Evolutionary conservation across 108 stramenopile species (phyloP), one percentile per base, ranked within the genome.

Genomic region (Cyclotella atomus): DNA sequence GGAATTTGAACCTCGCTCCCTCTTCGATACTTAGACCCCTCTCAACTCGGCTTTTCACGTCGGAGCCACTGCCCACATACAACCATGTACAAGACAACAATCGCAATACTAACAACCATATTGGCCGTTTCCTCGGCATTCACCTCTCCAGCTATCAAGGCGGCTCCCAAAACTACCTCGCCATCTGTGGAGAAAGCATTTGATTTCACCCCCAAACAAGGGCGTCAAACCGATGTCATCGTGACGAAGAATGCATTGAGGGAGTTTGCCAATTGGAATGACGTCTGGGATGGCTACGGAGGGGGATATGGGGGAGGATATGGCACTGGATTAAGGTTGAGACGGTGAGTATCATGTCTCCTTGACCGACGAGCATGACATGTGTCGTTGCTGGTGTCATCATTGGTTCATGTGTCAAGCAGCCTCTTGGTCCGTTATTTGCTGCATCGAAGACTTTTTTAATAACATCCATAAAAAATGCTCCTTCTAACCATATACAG

Each of bases 251-350:
- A 76, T 56, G 61, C 61, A 30, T 46, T 76, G 23, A 67, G 75
- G 38, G 67, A 68, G 23, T 76, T 60, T 41, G 75, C 75, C 68
- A 76, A 76, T 53, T 76, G 68, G 68, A 76, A 76, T 55, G 75
- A 76, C 54, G 75, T 76, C 16, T 76, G 75, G 75, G 75, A 76
- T 63, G 75, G 75, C 36, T 67, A 76, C 54, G 46, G 52, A 14
- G 75, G 71, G 1, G 60, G 60, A 23, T 62, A 52, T 17, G 68
- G 73, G 7, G 75, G n/a, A n/a, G n/a, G 75, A 24, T 27, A 71
- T 30, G 69, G 69, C 29, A 43, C 56, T 30, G 68, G 68, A 55
- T 70, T 70, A 29, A 45, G 65, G 15, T 34, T 34, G 9, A n/a
- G 38, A 53, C 49, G 49, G 35, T 52, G 46, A 68, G 49, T 61